A percentile compares a stretch with the other conserved stretches of the same genome.
These are phyloP conservation scores for Chaetomium cochliodes DNA, from an alignment of 495 filamentous ascomycete genomes.

Conservation along the genomic window DNA sequence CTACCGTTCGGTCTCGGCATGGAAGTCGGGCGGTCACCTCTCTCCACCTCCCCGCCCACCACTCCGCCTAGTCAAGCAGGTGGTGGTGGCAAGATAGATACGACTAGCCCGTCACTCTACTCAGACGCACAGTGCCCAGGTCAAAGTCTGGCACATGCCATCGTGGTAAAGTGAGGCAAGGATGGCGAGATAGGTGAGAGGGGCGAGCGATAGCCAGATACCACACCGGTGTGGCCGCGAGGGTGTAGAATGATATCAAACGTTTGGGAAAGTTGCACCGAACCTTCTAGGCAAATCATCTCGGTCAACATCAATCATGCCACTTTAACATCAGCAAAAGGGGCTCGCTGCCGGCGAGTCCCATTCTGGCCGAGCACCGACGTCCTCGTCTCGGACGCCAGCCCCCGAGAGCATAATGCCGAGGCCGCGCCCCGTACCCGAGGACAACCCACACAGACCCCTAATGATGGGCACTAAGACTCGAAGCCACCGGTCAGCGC, in stretches of 20 bases:
- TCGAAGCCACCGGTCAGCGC: constrained; percentile 14
- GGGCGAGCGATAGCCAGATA: background rate
- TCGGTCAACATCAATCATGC: background rate
- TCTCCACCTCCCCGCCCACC: background rate
- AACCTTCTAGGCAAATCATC: background rate
- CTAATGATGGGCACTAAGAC: background rate
- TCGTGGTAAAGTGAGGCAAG: background rate
- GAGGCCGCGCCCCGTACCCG: constrained; percentile 4
- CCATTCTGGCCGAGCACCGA: too few relatives aligned
- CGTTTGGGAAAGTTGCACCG: background rate
- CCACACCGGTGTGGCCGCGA: background rate
- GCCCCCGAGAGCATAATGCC: background rate
- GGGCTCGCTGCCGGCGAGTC: too few relatives aligned
- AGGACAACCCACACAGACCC: background rate
- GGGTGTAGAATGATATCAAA: too few relatives aligned
- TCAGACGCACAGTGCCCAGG: background rate
- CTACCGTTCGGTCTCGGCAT: background rate
- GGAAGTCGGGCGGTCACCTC: background rate
- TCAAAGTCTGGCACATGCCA: too few relatives aligned
- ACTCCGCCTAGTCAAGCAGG: background rate
- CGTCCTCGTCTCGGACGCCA: too few relatives aligned
- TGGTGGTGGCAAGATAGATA: background rate
- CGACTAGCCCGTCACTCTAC: background rate
- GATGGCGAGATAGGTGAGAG: background rate
- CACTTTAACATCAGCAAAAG: too few relatives aligned